Conservation (phyloP, 495 filamentous ascomycete genomes). For the Polyplosphaeria fusca region DNA sequence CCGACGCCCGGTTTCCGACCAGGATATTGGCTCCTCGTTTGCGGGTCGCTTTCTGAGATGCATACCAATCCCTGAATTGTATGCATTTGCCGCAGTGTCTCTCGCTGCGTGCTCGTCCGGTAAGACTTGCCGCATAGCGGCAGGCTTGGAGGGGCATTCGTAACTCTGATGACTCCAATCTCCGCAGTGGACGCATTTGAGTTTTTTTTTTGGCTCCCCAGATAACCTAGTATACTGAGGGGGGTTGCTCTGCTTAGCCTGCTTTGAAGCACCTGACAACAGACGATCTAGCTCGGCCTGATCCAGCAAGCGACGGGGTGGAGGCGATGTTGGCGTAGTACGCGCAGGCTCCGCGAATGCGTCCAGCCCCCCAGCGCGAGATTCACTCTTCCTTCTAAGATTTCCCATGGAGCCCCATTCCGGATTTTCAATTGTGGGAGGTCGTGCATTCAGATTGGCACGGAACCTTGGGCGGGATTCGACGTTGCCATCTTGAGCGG, state of each 20-base stretch:
- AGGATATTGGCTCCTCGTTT: too few relatives aligned
- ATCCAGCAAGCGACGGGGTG: constrained; percentile 1
- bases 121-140: background rate
- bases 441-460: too few relatives aligned
- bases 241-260: background rate
- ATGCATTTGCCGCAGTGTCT: constrained; percentile 3
- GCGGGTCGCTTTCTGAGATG: too few relatives aligned
- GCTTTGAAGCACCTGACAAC: background rate
- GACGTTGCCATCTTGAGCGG: too few relatives aligned
- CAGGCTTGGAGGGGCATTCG: constrained; percentile 13
- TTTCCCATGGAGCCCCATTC: too few relatives aligned
- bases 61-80: constrained; percentile 8
- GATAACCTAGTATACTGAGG: too few relatives aligned
- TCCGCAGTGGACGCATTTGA: constrained; percentile 18
- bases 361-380: background rate
- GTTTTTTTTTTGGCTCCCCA: too few relatives aligned
- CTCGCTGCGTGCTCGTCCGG: background rate
- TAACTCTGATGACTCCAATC: constrained; percentile 1
- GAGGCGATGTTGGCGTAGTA: background rate
- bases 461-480: too few relatives aligned
- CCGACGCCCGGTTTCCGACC: too few relatives aligned
- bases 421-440: too few relatives aligned
- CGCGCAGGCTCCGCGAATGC: too few relatives aligned
- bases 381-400: background rate
- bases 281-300: constrained; percentile 10